phyloP scores from a whole-genome alignment of 2,329 filamentous ascomycete genomes.

The Mycogone perniciosa region DNA sequence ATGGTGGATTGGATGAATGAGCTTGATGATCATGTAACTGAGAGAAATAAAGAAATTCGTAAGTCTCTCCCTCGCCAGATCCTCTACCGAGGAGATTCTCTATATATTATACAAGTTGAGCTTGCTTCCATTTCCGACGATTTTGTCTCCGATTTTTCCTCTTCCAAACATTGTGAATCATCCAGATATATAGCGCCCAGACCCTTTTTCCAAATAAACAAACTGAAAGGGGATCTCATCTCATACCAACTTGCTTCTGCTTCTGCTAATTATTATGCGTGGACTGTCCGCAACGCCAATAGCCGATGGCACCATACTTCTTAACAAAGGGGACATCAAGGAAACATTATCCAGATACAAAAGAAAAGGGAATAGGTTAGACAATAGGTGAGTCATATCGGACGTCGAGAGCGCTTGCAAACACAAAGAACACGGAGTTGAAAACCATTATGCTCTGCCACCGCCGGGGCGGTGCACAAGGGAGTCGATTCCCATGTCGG shows the following conservation, averaged over 20 bases:
- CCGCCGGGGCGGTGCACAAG: constrained; percentile 48
- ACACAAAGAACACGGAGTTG: background rate
- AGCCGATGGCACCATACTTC: no score
- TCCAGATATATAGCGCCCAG: no score
- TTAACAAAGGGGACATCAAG: no score
- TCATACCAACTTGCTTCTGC: background rate
- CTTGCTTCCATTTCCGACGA: no score
- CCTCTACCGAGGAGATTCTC: constrained; percentile 1
- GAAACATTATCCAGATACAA: background rate
- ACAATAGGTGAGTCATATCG: background rate
- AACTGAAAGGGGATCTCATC: background rate
- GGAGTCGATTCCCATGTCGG: constrained; percentile 56
- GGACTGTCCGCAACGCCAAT: background rate
- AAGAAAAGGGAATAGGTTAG: background rate
- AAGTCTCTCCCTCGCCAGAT: background rate
- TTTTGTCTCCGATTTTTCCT: no score
- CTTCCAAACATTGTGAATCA: no score
- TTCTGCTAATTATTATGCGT: background rate
- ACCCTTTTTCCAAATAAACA: background rate
- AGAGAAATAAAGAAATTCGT: no score
- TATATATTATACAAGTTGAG: constrained; percentile 9
- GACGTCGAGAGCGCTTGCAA: background rate
- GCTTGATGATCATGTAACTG: no score
- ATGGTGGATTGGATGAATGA: no score
- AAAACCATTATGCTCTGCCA: constrained; percentile 17